Evolutionary conservation across 2,329 filamentous ascomycete species (phyloP), one percentile per base, ranked within the genome.

Genomic region (Talaromyces sp.): DNA sequence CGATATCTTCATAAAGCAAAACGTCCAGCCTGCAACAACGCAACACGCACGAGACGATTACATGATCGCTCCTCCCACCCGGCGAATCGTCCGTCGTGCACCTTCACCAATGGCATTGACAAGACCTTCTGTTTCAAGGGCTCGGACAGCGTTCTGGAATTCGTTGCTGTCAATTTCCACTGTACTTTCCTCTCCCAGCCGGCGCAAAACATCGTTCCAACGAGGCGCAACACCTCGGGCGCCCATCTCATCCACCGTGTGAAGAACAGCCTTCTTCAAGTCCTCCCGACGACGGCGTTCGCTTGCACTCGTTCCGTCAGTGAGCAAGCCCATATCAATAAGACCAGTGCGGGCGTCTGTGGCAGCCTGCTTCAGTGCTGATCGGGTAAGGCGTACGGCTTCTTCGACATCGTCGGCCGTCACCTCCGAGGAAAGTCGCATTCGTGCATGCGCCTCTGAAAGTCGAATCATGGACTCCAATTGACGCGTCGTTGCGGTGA

Each of bases 381-480:
- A 90, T 70, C 93, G 91, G 75, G 99, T 99, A 48, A 99, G 82
- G 11, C 94, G 88, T 53, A 96, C 91, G 0, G 94, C 92, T 78
- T 99, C 94, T 55, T 86, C 79, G 6, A 99, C 95, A 69, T 99
- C 95, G 54, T 84, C 83, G 29, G 83, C 85, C 0, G 90, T 92
- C 48, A 99, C 94, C 14, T 81, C 84, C 2, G 81, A 74, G 0
- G 89, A 85, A 5, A 99, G 84, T 3, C 94, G 89, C 95, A 99
- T 99, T 76, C 97, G 97, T 55, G 94, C 95, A 75, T 99, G 95
- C 0, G 92, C 94, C 79, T 99, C 94, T 1, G 92, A 80, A 3
- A 99, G 88, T 63, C 94, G 93, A 72, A 99, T 97, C 95, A 99
- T 99, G 52, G 89, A 94, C 78, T 99, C 95, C 6, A 99, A 83